These are phyloP conservation scores for Xylariaceae sp. DNA, from an alignment of 2,329 filamentous ascomycete species.

Conservation along the genomic window DNA sequence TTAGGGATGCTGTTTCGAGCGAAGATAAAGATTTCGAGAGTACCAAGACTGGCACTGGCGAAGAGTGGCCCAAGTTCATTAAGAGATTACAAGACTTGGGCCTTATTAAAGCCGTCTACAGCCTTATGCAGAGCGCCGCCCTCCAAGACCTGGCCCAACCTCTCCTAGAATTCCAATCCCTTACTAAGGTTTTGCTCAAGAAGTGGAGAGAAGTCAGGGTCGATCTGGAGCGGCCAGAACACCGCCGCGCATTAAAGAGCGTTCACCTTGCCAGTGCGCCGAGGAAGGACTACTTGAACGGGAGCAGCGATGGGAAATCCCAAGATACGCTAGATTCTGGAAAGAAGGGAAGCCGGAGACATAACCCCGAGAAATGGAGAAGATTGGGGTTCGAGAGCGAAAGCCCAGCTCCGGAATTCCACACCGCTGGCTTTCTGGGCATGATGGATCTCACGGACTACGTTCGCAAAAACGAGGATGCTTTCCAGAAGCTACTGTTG, in stretches of 20 bases:
- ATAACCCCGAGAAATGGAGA: slow-evolving; percentile 90
- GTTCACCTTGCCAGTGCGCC: slow-evolving; percentile 80
- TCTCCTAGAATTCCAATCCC: slow-evolving; percentile 84
- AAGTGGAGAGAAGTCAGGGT: slow-evolving; percentile 87
- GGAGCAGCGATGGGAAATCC: slow-evolving; percentile 32
- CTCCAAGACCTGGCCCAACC: slow-evolving; percentile 88
- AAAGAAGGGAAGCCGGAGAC: slow-evolving; percentile 64
- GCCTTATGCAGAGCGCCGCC: slow-evolving; percentile 90
- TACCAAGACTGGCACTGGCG: slow-evolving; percentile 40
- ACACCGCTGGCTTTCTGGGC: slow-evolving; percentile 80
- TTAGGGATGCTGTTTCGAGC: slow-evolving; percentile 82
- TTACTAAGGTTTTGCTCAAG: slow-evolving; percentile 82
- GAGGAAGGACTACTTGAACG: slow-evolving; percentile 33
- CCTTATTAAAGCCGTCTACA: slow-evolving; percentile 86
- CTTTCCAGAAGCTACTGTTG: slow-evolving; percentile 85
- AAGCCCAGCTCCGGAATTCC: slow-evolving; percentile 81
- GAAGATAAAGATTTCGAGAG: slow-evolving; percentile 50
- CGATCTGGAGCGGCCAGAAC: slow-evolving; percentile 83
- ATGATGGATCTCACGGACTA: slow-evolving; percentile 98
- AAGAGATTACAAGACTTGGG: slow-evolving; percentile 90
- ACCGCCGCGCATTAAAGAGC: slow-evolving; percentile 80
- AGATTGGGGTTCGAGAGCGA: slow-evolving; percentile 89
- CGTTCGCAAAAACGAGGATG: slow-evolving; percentile 86
- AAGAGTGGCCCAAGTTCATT: slow-evolving; percentile 95
- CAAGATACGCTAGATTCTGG: slow-evolving; percentile 40